Conservation (phyloP, 208 protist species). For the Endotrypanum monterogeii region DNA sequence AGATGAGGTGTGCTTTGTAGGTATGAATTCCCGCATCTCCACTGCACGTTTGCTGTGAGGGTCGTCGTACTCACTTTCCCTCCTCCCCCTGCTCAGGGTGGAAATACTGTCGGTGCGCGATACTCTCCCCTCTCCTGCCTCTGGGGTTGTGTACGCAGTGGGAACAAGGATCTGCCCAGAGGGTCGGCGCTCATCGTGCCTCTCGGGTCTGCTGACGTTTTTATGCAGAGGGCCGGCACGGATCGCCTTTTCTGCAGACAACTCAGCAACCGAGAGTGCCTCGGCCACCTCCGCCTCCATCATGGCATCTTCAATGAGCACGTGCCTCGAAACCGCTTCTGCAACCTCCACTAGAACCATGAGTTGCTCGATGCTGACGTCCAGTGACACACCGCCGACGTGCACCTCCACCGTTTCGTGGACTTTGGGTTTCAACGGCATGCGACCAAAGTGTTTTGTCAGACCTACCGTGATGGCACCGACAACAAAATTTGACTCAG, state of each 20-base stretch:
- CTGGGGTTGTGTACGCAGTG: not conserved
- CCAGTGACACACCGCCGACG: slow-evolving; percentile 56
- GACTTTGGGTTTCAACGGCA: slow-evolving; percentile 70
- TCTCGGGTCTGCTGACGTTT: slow-evolving; percentile 2
- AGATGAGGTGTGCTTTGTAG: slow-evolving; percentile 7
- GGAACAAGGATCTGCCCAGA: slow-evolving; percentile 3
- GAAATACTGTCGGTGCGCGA: not conserved
- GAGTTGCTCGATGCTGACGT: slow-evolving; percentile 60
- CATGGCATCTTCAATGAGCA: slow-evolving; percentile 53
- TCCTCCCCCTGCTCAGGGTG: not conserved
- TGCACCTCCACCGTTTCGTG: slow-evolving; percentile 66
- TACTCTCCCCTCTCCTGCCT: not conserved
- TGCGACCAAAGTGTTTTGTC: slow-evolving; percentile 73
- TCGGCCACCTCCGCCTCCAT: slow-evolving; percentile 60
- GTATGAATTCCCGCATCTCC: slow-evolving; percentile 26
- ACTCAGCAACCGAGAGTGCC: slow-evolving; percentile 54
- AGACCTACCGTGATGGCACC: slow-evolving; percentile 59
- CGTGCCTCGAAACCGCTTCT: slow-evolving; percentile 44
- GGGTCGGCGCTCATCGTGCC: slow-evolving; percentile 11
- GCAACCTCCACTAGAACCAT: slow-evolving; percentile 47
- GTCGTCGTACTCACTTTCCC: not conserved
- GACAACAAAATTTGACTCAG: slow-evolving; percentile 39
- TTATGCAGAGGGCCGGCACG: slow-evolving; percentile 22
- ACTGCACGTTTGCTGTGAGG: not conserved
- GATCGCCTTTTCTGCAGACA: slow-evolving; percentile 55